These are phyloP conservation scores for Candolleomyces efflorescens DNA, from an alignment of 768 basidiomycete species.

Conservation along the genomic window DNA sequence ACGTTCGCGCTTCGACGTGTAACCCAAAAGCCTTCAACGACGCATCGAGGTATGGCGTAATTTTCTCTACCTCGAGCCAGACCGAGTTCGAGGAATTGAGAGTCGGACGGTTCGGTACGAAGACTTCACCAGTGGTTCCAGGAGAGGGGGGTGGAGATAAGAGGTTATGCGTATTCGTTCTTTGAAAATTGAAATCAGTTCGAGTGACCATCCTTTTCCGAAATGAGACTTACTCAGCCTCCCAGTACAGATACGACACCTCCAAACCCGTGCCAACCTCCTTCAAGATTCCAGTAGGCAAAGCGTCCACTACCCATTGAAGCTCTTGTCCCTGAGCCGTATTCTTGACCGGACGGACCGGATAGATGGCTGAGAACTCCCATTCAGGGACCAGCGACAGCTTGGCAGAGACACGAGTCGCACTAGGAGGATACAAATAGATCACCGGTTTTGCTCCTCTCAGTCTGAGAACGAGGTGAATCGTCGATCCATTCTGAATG, in stretches of 20 bases:
- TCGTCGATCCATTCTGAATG: background rate
- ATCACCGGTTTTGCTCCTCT: conserved; percentile 29
- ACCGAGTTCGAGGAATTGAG: conserved; percentile 23
- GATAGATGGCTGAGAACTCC: conserved; percentile 32
- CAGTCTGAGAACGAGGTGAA: background rate
- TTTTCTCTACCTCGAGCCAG: conserved; percentile 21
- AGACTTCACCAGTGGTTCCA: background rate
- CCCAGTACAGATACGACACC: conserved; percentile 35
- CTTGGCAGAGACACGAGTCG: conserved; percentile 20
- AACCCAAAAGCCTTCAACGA: conserved; percentile 28
- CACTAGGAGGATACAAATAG: conserved; percentile 28
- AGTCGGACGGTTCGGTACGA: conserved; percentile 1
- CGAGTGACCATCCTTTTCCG: too few relatives aligned
- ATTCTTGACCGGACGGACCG: conserved; percentile 22
- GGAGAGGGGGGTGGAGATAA: conserved; percentile 4
- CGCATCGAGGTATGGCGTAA: conserved; percentile 34
- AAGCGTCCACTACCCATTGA: conserved; percentile 30
- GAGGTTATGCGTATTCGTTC: background rate
- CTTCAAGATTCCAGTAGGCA: conserved; percentile 23
- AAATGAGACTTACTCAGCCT: conserved; percentile 24
- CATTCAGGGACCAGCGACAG: conserved; percentile 29
- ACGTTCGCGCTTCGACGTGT: conserved; percentile 39
- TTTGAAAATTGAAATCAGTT: background rate
- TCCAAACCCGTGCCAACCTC: conserved; percentile 23
- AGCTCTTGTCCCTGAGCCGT: conserved; percentile 16